phyloP scores from a whole-genome alignment of 2,329 filamentous ascomycete genomes.

The Fusarium anguioides region DNA sequence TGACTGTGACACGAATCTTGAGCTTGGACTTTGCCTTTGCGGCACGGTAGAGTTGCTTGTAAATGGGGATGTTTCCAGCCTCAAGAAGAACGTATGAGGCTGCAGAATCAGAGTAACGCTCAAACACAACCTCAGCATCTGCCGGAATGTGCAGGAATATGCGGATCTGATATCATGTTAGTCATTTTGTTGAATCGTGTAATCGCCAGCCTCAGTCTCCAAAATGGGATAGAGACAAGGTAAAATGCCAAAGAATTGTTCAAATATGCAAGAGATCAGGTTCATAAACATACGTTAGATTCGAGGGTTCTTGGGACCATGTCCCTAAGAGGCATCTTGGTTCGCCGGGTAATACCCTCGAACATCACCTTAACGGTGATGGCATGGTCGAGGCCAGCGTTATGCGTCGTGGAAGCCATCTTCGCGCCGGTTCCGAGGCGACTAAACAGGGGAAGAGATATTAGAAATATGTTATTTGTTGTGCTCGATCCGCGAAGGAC shows the following conservation, averaged over 20 bases:
- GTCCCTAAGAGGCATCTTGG: conserved; percentile 90
- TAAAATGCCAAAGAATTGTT: not conserved
- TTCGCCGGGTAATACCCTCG: conserved; percentile 79
- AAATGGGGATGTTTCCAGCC: conserved; percentile 80
- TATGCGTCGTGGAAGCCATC: conserved; percentile 46
- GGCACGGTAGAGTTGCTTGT: conserved; percentile 96
- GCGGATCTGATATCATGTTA: conserved; percentile 49
- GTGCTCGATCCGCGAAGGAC: conserved; percentile 28
- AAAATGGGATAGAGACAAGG: not conserved
- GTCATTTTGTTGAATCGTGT: not conserved
- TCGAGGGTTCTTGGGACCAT: conserved; percentile 80
- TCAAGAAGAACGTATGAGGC: conserved; percentile 84
- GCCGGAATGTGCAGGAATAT: conserved; percentile 50
- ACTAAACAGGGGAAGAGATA: not conserved
- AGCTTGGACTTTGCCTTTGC: conserved; percentile 99
- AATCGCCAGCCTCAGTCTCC: not conserved
- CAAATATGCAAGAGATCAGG: not conserved
- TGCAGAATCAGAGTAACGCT: conserved; percentile 96
- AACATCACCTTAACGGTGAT: conserved; percentile 89
- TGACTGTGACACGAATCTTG: conserved; percentile 78
- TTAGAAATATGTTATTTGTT: conserved; percentile 5
- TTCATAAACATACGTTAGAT: conserved; percentile 76
- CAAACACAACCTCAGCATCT: conserved; percentile 68
- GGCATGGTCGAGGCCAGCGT: conserved; percentile 46
- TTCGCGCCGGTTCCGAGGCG: conserved; percentile 10